Conservation (phyloP, 73 alveolate genomes). For the Uronychia setigera region DNA sequence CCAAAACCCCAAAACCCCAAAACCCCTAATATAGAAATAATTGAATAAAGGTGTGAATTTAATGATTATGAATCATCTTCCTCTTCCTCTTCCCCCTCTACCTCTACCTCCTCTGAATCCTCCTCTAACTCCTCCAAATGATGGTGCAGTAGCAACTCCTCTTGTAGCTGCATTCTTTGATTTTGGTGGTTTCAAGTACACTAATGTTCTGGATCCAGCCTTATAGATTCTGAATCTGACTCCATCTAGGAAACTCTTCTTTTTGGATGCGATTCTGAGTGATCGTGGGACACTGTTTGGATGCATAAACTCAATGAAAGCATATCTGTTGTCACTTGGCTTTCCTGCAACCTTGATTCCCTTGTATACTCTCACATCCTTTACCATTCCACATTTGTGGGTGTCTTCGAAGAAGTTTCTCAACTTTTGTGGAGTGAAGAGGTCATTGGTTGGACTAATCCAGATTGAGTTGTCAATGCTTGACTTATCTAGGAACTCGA, state of each 20-base stretch:
- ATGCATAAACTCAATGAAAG: slow-evolving; percentile 87
- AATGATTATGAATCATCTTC: too few relatives aligned
- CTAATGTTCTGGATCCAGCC: slow-evolving; percentile 91
- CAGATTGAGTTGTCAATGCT: slow-evolving; percentile 90
- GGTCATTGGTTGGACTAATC: slow-evolving; percentile 76
- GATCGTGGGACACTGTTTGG: slow-evolving; percentile 87
- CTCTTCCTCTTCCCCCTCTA: slow-evolving; percentile 42
- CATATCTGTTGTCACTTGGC: slow-evolving; percentile 71
- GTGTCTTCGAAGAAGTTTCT: slow-evolving; percentile 58
- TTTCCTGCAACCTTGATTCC: slow-evolving; percentile 85
- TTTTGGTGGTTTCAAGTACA: slow-evolving; percentile 30
- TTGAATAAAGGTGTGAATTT: too few relatives aligned
- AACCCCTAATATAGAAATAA: too few relatives aligned
- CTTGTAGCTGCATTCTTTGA: slow-evolving; percentile 30
- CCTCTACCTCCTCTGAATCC: slow-evolving; percentile 48
- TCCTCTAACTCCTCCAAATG: slow-evolving; percentile 13
- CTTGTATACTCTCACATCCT: slow-evolving; percentile 82
- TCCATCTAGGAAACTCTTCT: slow-evolving; percentile 67
- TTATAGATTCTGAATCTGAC: slow-evolving; percentile 83
- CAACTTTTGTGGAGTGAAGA: slow-evolving; percentile 48
- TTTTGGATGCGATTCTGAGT: slow-evolving; percentile 85
- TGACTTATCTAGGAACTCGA: slow-evolving; percentile 69
- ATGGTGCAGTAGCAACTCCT: slow-evolving; percentile 15
- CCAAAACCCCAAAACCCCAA: too few relatives aligned
- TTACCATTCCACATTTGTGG: slow-evolving; percentile 86